Conservation (phyloP, 1,284 basidiomycete genomes). For the Ganoderma lucidum region DNA sequence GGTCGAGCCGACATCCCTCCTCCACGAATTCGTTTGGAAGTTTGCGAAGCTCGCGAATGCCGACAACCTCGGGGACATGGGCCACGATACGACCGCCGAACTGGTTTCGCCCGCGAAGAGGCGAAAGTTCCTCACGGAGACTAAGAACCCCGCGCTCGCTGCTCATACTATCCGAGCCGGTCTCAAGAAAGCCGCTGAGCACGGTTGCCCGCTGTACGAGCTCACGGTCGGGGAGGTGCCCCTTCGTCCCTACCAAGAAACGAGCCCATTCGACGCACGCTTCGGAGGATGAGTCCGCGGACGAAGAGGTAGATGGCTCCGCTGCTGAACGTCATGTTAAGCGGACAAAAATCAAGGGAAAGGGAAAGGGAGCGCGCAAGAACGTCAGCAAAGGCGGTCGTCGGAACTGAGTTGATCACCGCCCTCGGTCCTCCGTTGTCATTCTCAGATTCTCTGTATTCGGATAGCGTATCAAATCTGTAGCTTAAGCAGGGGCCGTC, state of each 20-base stretch:
- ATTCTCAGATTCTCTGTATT: too few relatives aligned
- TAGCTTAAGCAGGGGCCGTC: too few relatives aligned
- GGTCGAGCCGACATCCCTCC: neutral
- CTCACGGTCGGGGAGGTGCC: neutral
- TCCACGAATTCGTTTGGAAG: conserved; percentile 26
- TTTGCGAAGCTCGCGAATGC: conserved; percentile 17
- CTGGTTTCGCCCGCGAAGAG: neutral
- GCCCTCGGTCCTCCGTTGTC: too few relatives aligned
- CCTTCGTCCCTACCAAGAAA: neutral
- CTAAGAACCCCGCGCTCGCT: neutral
- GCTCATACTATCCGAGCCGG: neutral
- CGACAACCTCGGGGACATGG: conserved; percentile 11
- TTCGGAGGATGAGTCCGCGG: too few relatives aligned
- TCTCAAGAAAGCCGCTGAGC: conserved; percentile 2
- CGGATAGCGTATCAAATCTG: too few relatives aligned
- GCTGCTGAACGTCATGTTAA: too few relatives aligned
- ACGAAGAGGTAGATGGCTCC: too few relatives aligned
- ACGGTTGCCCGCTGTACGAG: conserved; percentile 2
- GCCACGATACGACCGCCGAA: conserved; percentile 26
- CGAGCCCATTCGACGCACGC: too few relatives aligned
- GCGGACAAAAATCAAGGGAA: too few relatives aligned
- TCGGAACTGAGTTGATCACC: too few relatives aligned
- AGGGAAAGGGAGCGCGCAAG: too few relatives aligned
- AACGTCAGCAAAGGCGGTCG: too few relatives aligned
- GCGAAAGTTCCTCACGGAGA: neutral